phyloP scores from a whole-genome alignment of 495 filamentous ascomycete species.

The Neurospora sp. region DNA sequence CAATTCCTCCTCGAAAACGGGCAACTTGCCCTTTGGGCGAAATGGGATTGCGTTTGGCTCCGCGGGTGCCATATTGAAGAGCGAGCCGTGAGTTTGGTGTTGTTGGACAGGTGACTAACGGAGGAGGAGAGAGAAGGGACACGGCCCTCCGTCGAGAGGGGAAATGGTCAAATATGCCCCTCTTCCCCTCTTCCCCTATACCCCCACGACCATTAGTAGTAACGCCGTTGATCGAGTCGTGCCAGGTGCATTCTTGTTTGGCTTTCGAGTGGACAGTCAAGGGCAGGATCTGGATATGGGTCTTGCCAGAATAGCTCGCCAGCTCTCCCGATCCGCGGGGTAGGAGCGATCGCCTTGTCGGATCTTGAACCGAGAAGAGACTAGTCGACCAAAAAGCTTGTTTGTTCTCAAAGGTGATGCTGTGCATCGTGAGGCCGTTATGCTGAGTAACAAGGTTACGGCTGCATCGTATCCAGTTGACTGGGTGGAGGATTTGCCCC shows the following conservation, averaged over 20 bases:
- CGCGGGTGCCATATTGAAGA: conserved; percentile 9
- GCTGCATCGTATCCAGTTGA: background rate
- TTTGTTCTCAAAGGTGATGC: background rate
- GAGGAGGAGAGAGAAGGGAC: background rate
- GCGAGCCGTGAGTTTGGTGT: background rate
- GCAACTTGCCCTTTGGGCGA: conserved; percentile 9
- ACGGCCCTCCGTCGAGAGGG: background rate
- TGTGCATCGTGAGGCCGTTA: background rate
- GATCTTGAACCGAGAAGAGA: background rate
- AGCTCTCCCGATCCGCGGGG: background rate
- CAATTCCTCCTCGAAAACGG: conserved; percentile 12
- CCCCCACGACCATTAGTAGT: background rate
- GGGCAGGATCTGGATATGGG: background rate
- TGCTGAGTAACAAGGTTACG: background rate
- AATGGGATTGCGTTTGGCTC: conserved; percentile 15
- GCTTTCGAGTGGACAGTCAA: background rate
- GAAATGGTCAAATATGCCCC: background rate
- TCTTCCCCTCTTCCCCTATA: background rate
- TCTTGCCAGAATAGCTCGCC: background rate
- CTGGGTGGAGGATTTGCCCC: background rate
- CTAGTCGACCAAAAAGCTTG: background rate
- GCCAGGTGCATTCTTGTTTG: background rate
- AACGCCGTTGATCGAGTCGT: background rate
- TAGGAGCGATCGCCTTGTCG: background rate
- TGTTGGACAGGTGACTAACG: background rate